These are phyloP conservation scores for Hyaloraphidium curvatum DNA, from an alignment of 192 early-diverging fungal species.

Conservation along the genomic window DNA sequence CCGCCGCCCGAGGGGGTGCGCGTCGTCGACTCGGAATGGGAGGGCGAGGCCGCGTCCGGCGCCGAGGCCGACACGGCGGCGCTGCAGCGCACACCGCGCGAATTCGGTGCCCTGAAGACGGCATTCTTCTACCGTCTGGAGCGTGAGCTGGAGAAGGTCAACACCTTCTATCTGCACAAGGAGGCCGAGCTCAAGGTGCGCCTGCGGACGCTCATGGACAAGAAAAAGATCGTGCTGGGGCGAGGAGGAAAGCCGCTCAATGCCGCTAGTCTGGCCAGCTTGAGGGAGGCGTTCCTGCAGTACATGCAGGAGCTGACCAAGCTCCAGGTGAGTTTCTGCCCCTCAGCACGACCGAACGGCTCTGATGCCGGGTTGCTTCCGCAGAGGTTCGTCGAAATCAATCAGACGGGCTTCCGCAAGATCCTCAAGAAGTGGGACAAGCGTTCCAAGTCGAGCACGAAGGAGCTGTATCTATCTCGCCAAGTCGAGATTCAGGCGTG, in stretches of 20 bases:
- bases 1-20: slow-evolving; percentile 12
- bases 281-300: slow-evolving; percentile 76
- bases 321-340: slow-evolving; percentile 66
- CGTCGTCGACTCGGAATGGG: slow-evolving; percentile 6
- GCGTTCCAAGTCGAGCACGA: slow-evolving; percentile 87
- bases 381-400: slow-evolving; percentile 92
- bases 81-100: no score
- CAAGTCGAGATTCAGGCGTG: slow-evolving; percentile 78
- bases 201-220: slow-evolving; percentile 60
- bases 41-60: no score
- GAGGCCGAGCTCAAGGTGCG: slow-evolving; percentile 84
- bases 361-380: neutral
- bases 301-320: slow-evolving; percentile 89
- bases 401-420: slow-evolving; percentile 91
- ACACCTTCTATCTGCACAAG: slow-evolving; percentile 90
- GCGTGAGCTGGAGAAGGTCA: slow-evolving; percentile 95
- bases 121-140: slow-evolving; percentile 97
- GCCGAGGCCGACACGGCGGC: no score
- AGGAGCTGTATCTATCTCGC: slow-evolving; percentile 89
- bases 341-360: neutral
- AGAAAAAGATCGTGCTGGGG: slow-evolving; percentile 40
- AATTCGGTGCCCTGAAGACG: slow-evolving; percentile 70
- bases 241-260: slow-evolving; percentile 17
- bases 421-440: slow-evolving; percentile 99
- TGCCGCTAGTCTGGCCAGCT: slow-evolving; percentile 40